Base-by-base conservation (phyloP, 495 filamentous ascomycete species). In the Ramalina intermedia region DNA sequence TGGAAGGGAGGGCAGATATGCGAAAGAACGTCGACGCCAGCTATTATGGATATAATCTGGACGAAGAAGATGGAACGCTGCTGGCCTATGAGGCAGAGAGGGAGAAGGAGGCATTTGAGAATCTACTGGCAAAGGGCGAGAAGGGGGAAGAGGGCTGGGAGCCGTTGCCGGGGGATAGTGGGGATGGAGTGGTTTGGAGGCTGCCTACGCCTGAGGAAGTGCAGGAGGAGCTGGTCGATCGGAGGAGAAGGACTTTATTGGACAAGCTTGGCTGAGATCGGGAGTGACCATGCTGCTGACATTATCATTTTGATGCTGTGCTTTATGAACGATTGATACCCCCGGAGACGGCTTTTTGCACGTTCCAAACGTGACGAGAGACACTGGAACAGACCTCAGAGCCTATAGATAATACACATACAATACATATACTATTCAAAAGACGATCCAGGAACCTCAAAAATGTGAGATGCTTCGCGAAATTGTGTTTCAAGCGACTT, bases 1-100 rank as follows among this genome's bases (percentile, higher is more conserved):
- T 75, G 58, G 86, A 76, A 51, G 64, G 66, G 41, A 71, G 77
- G 40, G 69, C 70, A 38, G 87, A 95, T 58, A 64, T 96, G 65
- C 72, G 87, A 51, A 80, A 74, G 68, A 76, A 81, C 55, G 88
- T 96, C 3, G 87, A 98, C 72, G 93, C 93, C 17, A 82, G 80
- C 42, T 98, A 98, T 58, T 98, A 95, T 60, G 91, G 91, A 29
- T 98, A 94, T 63, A 86, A 87, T 56, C 74, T 90, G 21, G 87
- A 89, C 58, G 91, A 96, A 64, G 91, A 96, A 65, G 91, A 96
- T 65, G 87, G 85, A 0, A 76, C 74, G 41, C 60, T 96, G 59
- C 59, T 96, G 49, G 79, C 68, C 42, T 96, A 94, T 61, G 91
- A 98, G 66, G 70, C 66, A 41, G 64, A 74, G 59, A 90, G 85